Evolutionary conservation across 2,329 filamentous ascomycete genomes (phyloP), one percentile per base, ranked within the genome.

Genomic region (Bretziella fagacearum): DNA sequence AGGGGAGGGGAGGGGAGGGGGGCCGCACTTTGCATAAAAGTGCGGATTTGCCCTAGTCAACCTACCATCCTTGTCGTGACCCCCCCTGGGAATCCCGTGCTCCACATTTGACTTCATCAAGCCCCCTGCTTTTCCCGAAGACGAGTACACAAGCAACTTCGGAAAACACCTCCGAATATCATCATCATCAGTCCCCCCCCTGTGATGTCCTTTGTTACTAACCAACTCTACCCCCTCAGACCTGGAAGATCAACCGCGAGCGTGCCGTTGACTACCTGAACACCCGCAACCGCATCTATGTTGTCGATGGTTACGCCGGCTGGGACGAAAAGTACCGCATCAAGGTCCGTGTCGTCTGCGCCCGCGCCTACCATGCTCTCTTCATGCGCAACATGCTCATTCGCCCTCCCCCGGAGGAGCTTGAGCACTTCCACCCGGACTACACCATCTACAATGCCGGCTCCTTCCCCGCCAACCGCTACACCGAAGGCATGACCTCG

Each of bases 381-480:
- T 98, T 98, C 79, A 98, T 98, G 91, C 84, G 87, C 62, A 98
- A 98, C 75, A 98, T 98, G 91, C 82, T 98, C 62, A 98, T 98
- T 71, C 83, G 91, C 57, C 91, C 91, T 53, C 72, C 79, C 46
- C 77, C 76, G 53, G 84, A 93, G 67, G 87, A 98, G 72, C 80
- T 98, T 47, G 82, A 94, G 70, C 77, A 85, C 68, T 98, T 98
- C 78, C 84, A 94, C 66, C 91, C 91, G 58, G 89, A 98, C 73
- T 98, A 98, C 73, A 89, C 89, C 59, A 96, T 98, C 70, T 98
- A 98, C 81, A 98, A 98, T 64, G 91, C 87, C 53, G 91, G 91
- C 56, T 84, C 84, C 53, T 98, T 98, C 82, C 91, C 91, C 40
- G 91, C 91, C 62, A 98, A 98, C 73, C 80, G 89, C 66, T 98